Base-by-base conservation (phyloP, 2,329 filamentous ascomycete species). In the Diatrype stigma region DNA sequence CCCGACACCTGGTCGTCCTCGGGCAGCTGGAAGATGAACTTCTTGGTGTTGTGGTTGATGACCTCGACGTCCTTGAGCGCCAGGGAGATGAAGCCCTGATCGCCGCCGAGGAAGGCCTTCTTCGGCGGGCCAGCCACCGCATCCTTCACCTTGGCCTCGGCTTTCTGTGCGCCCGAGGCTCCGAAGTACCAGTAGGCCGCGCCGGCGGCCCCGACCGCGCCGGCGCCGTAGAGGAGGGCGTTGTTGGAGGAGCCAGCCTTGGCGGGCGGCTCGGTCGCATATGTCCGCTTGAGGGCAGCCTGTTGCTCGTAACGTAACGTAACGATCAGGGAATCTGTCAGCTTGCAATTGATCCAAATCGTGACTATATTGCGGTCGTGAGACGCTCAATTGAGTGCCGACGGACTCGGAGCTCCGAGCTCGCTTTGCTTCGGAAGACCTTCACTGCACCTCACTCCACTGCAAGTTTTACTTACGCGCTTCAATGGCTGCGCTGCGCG, bases 21-120 rank as follows among this genome's bases (percentile, higher is more conserved):
- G 16, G 90, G 89, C 42, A 97, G 84, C 64, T 86, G 84, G 73
- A 99, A 97, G 62, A 89, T 85, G 68, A 97, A 79, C 63, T 82
- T 86, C 84, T 97, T 97, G 63, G 91, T 95, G 79, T 97, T 97
- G 80, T 92, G 88, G 78, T 90, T 96, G 74, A 96, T 73, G 44
- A 78, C 73, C 73, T 96, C 87, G 46, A 91, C 81, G 50, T 86
- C 84, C 51, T 90, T 82, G 51, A 97, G 79, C 74, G 88, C 85
- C 60, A 97, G 80, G 56, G 84, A 85, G 57, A 96, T 70, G 73
- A 91, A 97, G 60, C 90, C 92, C 73, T 96, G 91, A 55, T 96
- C 90, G 58, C 90, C 90, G 59, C 93, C 92, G 32, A 81, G 88
- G 70, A 97, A 78, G 42, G 81, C 73, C 68, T 74, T 73, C 65